Base-by-base conservation (phyloP, 2,329 filamentous ascomycete species). In the Fusarium nematophilum region DNA sequence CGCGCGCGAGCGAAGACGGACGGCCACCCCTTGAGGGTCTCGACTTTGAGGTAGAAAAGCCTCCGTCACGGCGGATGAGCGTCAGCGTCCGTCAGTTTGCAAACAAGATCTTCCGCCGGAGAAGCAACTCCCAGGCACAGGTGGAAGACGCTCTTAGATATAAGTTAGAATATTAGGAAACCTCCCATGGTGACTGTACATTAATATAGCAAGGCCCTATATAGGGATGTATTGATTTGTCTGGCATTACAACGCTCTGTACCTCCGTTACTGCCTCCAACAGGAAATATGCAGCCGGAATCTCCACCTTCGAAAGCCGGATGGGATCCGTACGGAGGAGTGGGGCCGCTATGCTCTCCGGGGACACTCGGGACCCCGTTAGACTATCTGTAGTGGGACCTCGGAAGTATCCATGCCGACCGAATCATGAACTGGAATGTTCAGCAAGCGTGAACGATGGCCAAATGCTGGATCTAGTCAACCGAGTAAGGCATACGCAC, bases 51-150 rank as follows among this genome's bases (percentile, higher is more conserved):
- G 34, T 49, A 26, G 65, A 70, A 18, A 69, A 65, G 18, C 48
- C 61, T 14, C 51, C 62, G 8, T 65, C 69, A 37, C 65, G 70
- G 54, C 66, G 70, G 14, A 57, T 70, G 40, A 71, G 68, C 36
- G 55, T 72, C 36, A 64, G 65, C 27, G 60, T 72, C 46, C 62
- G 69, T 36, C 60, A 65, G 33, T 61, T 72, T 30, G 64, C 70
- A 33, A 68, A 72, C 21, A 70, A 57, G 21, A 62, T 72, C 27
- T 72, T 72, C 55, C 68, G 69, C 29, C 66, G 67, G 44, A 70
- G 64, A 44, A 67, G 65, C 38, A 68, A 66, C 53, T 70, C 67
- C 8, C 65, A 67, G 40, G 65, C 58, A 39, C 67, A 70, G 51
- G 54, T 49, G 45, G 67, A 70, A 43, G 62, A 70, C 42, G 36